phyloP scores from a whole-genome alignment of 2,329 filamentous ascomycete species.

The Talaromyces sp. region DNA sequence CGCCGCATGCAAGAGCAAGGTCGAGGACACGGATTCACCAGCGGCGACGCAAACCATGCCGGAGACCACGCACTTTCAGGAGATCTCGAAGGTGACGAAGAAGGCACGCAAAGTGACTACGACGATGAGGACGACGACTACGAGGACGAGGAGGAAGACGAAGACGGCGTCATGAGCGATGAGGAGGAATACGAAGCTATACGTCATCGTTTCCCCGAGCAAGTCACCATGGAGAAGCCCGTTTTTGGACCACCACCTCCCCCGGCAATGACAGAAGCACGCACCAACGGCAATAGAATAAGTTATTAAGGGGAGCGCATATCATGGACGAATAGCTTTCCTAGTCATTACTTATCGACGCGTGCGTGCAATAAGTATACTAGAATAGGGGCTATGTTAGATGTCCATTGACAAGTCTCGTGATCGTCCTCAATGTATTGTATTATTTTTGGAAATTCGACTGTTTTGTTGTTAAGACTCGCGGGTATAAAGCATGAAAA shows the following conservation, averaged over 20 bases:
- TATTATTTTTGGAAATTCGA: constrained; percentile 7
- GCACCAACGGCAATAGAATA: constrained; percentile 44
- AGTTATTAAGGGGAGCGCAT: constrained; percentile 6
- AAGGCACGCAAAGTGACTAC: constrained; percentile 50
- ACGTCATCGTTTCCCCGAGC: constrained; percentile 27
- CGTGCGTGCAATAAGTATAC: constrained; percentile 1
- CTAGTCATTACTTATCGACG: background rate
- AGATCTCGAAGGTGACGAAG: constrained; percentile 55
- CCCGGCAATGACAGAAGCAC: constrained; percentile 47
- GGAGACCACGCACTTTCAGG: constrained; percentile 18
- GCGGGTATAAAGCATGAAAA: background rate
- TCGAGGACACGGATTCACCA: constrained; percentile 66
- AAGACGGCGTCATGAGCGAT: constrained; percentile 59
- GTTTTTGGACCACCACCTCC: constrained; percentile 51
- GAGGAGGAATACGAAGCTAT: constrained; percentile 49
- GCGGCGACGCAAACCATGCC: constrained; percentile 38
- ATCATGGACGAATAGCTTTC: background rate
- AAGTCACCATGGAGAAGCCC: constrained; percentile 36
- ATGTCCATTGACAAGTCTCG: background rate
- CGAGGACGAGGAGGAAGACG: constrained; percentile 62
- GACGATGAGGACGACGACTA: constrained; percentile 59
- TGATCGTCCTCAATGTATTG: constrained; percentile 8
- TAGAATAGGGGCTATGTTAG: constrained; percentile 8
- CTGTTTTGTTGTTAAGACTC: background rate
- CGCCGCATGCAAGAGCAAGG: constrained; percentile 95